Percentiles rank a stretch among this genome's conserved stretches.
phyloP scores from a whole-genome alignment of 768 basidiomycete genomes.

The Austroboletus festivus region DNA sequence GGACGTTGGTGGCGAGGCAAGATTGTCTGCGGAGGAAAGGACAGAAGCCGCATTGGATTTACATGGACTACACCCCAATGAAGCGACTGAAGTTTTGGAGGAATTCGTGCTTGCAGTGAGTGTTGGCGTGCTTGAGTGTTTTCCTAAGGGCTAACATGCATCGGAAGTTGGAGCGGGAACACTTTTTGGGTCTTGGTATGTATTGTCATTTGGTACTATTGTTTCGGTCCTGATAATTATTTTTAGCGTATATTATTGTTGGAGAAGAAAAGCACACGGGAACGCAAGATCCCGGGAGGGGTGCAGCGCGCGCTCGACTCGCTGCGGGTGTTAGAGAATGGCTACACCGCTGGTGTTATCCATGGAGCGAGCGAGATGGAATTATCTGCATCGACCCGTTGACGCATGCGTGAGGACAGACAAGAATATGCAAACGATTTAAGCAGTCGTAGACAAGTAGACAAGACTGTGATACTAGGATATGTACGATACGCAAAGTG shows the following conservation, averaged over 20 bases:
- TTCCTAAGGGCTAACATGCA: slow-evolving; percentile 11
- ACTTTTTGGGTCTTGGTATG: slow-evolving; percentile 79
- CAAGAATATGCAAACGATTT: slow-evolving; percentile 1
- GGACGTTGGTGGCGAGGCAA: slow-evolving; percentile 49
- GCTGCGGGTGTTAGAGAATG: slow-evolving; percentile 87
- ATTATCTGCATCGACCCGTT: slow-evolving; percentile 85
- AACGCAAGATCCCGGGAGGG: slow-evolving; percentile 78
- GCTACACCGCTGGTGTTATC: slow-evolving; percentile 93
- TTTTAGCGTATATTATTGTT: slow-evolving; percentile 78
- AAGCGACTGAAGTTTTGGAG: slow-evolving; percentile 88
- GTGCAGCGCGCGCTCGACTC: slow-evolving; percentile 78
- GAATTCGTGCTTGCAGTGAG: slow-evolving; percentile 84
- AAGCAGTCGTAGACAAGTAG: slow-evolving; percentile 1
- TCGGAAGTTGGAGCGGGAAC: slow-evolving; percentile 76
- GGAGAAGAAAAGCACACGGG: slow-evolving; percentile 97
- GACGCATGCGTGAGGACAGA: slow-evolving; percentile 53
- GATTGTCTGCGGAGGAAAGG: slow-evolving; percentile 78
- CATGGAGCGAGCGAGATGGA: slow-evolving; percentile 91
- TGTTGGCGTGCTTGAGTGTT: slow-evolving; percentile 14
- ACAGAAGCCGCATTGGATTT: slow-evolving; percentile 85
- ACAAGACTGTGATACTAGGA: background rate
- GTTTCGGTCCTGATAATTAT: slow-evolving; percentile 6
- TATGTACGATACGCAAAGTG: slow-evolving; percentile 9
- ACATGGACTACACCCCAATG: slow-evolving; percentile 91
- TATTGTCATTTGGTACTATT: slow-evolving; percentile 19